phyloP scores from a whole-genome alignment of 768 basidiomycete genomes.

The Phallus indusiatus region DNA sequence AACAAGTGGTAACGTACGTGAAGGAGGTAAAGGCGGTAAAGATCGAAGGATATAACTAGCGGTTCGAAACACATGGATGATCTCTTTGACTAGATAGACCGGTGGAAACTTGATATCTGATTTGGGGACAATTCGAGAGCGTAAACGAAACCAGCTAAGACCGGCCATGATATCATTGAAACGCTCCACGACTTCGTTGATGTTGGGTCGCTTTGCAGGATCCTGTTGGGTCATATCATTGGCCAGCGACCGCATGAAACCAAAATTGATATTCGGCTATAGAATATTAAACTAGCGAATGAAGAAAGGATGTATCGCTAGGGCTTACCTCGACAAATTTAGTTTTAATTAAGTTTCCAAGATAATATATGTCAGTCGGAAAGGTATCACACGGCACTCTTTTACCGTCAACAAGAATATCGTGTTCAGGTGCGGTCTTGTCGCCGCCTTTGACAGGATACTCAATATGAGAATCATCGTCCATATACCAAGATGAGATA shows the following conservation, averaged over 20 bases:
- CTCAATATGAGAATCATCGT: conserved; percentile 10
- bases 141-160: conserved; percentile 23
- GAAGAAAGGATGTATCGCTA: background rate
- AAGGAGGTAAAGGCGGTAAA: too few species aligned
- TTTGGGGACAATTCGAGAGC: conserved; percentile 9
- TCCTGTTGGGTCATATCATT: conserved; percentile 29
- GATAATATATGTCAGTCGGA: conserved; percentile 33
- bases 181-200: conserved; percentile 25
- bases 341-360: conserved; percentile 28
- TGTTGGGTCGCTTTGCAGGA: conserved; percentile 26
- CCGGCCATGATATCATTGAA: conserved; percentile 21
- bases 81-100: background rate
- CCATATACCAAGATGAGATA: conserved; percentile 12
- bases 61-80: background rate
- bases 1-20: too few species aligned
- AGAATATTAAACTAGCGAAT: background rate
- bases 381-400: conserved; percentile 24
- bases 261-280: conserved; percentile 18
- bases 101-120: background rate
- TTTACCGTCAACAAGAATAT: background rate
- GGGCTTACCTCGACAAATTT: conserved; percentile 25
- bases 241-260: conserved; percentile 26
- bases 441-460: conserved; percentile 31
- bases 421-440: conserved; percentile 31
- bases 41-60: background rate